phyloP scores from a whole-genome alignment of 129 eudicot species.

The Chrysanthemum makinoi region DNA sequence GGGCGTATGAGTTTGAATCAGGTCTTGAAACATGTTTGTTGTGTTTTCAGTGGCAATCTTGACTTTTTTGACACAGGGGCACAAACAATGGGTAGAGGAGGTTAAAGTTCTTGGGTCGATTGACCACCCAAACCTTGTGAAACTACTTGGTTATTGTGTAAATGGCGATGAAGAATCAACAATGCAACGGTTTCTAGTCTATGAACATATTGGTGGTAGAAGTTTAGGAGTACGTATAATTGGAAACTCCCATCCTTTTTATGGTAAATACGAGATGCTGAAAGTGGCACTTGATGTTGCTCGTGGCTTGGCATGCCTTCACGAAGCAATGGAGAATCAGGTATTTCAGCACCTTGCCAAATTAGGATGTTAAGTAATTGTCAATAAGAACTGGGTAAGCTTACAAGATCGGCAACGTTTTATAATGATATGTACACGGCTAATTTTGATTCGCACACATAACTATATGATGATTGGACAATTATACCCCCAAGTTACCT shows the following conservation, averaged over 20 bases:
- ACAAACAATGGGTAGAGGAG: constrained; percentile 88
- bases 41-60: constrained; percentile 2
- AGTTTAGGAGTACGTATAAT: too few relatives aligned
- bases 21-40: not conserved
- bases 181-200: constrained; percentile 73
- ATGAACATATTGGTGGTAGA: constrained; percentile 33
- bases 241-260: not conserved
- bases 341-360: too few relatives aligned
- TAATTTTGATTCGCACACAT: too few relatives aligned
- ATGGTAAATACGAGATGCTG: constrained; percentile 48
- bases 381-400: too few relatives aligned
- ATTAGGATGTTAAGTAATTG: too few relatives aligned
- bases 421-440: too few relatives aligned
- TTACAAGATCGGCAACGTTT: too few relatives aligned
- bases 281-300: too few relatives aligned
- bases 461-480: too few relatives aligned
- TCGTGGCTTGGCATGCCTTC: too few relatives aligned
- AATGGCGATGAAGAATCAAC: constrained; percentile 77
- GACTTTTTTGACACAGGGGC: constrained; percentile 45
- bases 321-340: too few relatives aligned
- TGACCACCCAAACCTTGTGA: constrained; percentile 87
- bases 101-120: constrained; percentile 78
- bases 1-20: constrained; percentile 36
- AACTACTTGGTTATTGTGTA: constrained; percentile 76
- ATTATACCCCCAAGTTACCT: too few relatives aligned